Conservation (phyloP, 768 basidiomycete species). For the Mycena floridula region DNA sequence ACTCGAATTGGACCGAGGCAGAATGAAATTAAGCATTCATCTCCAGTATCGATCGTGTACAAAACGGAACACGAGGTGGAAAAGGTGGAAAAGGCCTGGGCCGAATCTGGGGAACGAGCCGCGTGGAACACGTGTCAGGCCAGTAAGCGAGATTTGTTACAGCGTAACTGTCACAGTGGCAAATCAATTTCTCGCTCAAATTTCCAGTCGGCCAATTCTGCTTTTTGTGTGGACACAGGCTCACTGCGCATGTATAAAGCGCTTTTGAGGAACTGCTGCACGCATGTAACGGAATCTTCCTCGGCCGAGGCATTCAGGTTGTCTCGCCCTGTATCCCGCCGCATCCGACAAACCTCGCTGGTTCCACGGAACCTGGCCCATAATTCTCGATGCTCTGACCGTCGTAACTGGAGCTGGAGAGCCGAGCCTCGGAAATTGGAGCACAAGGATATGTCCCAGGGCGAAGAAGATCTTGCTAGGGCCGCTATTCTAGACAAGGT, state of each 20-base stretch:
- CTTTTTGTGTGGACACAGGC: not conserved
- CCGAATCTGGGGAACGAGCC: too few relatives aligned
- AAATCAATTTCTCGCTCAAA: too few relatives aligned
- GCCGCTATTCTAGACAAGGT: conserved; percentile 76
- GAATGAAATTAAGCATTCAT: too few relatives aligned
- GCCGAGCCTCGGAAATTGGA: not conserved
- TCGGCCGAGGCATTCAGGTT: too few relatives aligned
- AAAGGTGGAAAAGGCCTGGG: too few relatives aligned
- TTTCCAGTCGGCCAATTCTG: too few relatives aligned
- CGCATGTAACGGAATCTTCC: not conserved
- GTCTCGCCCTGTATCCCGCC: not conserved
- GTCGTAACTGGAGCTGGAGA: not conserved
- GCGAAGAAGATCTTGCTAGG: conserved; percentile 65
- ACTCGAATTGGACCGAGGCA: too few relatives aligned
- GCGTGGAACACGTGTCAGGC: too few relatives aligned
- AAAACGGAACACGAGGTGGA: too few relatives aligned
- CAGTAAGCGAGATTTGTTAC: too few relatives aligned
- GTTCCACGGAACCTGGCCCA: not conserved
- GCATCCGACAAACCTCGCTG: not conserved
- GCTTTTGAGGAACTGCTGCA: not conserved
- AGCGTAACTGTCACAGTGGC: too few relatives aligned
- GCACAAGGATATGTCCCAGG: conserved; percentile 23
- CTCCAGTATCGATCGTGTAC: too few relatives aligned
- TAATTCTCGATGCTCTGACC: not conserved
- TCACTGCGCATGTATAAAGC: not conserved